Evolutionary conservation across 2,329 filamentous ascomycete species (phyloP), one percentile per base, ranked within the genome.

Genomic region (Microsporum canis): DNA sequence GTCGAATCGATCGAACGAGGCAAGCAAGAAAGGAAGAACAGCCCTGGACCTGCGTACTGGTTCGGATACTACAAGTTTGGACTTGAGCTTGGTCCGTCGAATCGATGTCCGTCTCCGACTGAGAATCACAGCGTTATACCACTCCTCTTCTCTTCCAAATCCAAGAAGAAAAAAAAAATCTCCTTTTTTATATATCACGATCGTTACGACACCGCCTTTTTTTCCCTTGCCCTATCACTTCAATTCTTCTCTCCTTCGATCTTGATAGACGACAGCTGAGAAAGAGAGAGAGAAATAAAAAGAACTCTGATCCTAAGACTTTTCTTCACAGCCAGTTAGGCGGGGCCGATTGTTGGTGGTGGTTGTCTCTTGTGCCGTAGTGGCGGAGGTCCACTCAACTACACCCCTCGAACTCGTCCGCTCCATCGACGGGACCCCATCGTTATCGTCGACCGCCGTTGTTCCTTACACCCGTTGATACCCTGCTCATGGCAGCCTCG

Each of bases 401-500:
- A n/a, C 27, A 41, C 38, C 56, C 4, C 56, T 58, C 33, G 34
- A 23, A 39, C 23, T 39, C 27, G 12, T 43, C 10, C 39, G 10
- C 39, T 4, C 43, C n/a, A 3, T 39, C 38, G 38, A 39, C 38
- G 38, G 38, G 17, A 23, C 14, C 14, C 38, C 38, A 39, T 39
- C 38, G 38, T 39, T 39, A 39, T 39, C 38, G 38, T 39, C 38
- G 38, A 49, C 45, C 45, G 45, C n/a, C 43, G 34, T 56, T 34
- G 33, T 56, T 14, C 31, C 36, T 49, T 27, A 45, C 45, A 29
- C 41, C 23, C 10, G n/a, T 47, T 49, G 45, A 49, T 49, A 14
- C 41, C 41, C 41, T 45, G 14, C 14, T 49, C 39, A 80, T 80
- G 79, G 73, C 73, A 65, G 70, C 76, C 55, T 68, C 45, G 23